phyloP scores from a whole-genome alignment of 352 stramenopile genomes.

The Globisporangium nunn region DNA sequence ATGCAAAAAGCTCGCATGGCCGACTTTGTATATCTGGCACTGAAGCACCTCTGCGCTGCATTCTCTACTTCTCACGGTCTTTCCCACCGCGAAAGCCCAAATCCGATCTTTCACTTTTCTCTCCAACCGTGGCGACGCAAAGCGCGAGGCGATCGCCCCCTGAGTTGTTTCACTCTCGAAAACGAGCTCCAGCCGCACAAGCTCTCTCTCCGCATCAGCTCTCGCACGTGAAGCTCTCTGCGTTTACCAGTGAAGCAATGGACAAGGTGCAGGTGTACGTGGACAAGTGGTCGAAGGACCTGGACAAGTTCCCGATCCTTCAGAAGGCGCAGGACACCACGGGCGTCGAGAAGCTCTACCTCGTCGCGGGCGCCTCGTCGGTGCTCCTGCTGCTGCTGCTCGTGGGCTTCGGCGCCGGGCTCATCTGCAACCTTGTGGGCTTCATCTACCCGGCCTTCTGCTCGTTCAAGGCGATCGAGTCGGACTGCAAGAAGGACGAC shows the following conservation, averaged over 20 bases:
- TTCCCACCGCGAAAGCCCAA: no score
- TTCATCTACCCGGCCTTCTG: slow-evolving; percentile 80
- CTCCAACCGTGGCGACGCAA: not conserved
- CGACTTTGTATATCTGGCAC: not conserved
- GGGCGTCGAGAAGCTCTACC: slow-evolving; percentile 86
- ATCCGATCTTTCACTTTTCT: not conserved
- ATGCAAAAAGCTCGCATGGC: not conserved
- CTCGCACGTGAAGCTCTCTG: no score
- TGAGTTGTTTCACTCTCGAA: slow-evolving; percentile 7
- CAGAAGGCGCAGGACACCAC: slow-evolving; percentile 76
- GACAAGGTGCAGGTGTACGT: slow-evolving; percentile 79
- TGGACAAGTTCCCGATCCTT: slow-evolving; percentile 76
- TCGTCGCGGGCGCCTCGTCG: slow-evolving; percentile 51
- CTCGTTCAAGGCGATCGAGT: slow-evolving; percentile 85
- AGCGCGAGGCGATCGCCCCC: not conserved
- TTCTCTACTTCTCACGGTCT: no score
- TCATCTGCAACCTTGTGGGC: slow-evolving; percentile 81
- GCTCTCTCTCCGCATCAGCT: not conserved
- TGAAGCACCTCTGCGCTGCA: not conserved
- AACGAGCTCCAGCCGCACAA: slow-evolving; percentile 4
- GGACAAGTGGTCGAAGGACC: slow-evolving; percentile 83
- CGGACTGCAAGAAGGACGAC: slow-evolving; percentile 72
- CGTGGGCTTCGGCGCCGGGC: slow-evolving; percentile 75
- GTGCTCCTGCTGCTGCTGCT: slow-evolving; percentile 75
- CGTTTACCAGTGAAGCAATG: slow-evolving; percentile 21